These are phyloP conservation scores for Trebouxiophyceae sp. DNA, from an alignment of 163 green algal species.

Conservation along the genomic window DNA sequence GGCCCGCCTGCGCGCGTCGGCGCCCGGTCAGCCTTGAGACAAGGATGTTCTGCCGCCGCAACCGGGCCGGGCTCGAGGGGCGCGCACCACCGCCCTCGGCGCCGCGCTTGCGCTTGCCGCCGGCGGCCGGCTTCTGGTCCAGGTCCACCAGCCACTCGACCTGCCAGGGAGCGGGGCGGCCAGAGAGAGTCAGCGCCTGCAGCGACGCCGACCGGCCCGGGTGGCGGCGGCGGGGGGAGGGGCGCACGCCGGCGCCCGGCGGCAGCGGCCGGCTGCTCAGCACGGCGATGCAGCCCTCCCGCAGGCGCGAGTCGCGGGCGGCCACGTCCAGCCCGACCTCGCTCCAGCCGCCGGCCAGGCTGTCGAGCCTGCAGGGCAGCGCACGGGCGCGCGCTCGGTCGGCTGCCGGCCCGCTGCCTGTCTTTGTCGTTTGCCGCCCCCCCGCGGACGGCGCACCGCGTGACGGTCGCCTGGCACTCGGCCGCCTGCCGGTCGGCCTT, in stretches of 20 bases:
- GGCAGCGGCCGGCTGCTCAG: not conserved
- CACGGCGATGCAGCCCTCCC: not conserved
- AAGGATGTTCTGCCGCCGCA: too few species aligned
- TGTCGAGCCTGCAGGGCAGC: slow-evolving; percentile 7
- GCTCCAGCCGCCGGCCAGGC: slow-evolving; percentile 17
- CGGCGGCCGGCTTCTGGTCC: too few species aligned
- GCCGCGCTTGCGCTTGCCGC: too few species aligned
- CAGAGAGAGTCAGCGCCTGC: too few species aligned
- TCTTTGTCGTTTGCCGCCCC: not conserved
- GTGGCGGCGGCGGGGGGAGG: not conserved
- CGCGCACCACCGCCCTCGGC: too few species aligned
- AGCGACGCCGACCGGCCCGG: too few species aligned
- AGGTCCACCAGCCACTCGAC: too few species aligned
- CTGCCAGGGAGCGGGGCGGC: too few species aligned
- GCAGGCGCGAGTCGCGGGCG: not conserved
- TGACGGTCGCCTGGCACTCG: not conserved
- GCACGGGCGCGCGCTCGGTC: not conserved
- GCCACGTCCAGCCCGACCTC: slow-evolving; percentile 8
- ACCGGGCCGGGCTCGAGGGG: too few species aligned
- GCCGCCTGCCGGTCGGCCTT: not conserved
- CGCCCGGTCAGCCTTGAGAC: too few species aligned
- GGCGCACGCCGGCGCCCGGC: not conserved
- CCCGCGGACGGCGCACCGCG: too few species aligned
- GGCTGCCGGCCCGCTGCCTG: not conserved
- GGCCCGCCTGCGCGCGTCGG: too few species aligned